These are phyloP conservation scores for Calamus simplicifolius DNA, from an alignment of 176 grass and related monocot species.

Conservation along the genomic window DNA sequence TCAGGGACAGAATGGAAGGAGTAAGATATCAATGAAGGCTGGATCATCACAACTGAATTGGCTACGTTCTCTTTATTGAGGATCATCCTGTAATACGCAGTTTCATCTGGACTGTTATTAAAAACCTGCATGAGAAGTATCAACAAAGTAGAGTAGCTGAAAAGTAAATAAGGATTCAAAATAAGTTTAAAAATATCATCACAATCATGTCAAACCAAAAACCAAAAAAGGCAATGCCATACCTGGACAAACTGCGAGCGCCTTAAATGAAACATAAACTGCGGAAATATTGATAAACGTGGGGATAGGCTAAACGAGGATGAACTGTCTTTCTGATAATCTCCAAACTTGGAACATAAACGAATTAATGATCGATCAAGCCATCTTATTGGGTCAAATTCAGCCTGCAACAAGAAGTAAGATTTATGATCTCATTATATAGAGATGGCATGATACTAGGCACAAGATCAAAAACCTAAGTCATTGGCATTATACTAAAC, in stretches of 20 bases:
- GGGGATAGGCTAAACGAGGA: conserved; percentile 89
- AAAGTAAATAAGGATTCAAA: too few species aligned
- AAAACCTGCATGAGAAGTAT: conserved; percentile 48
- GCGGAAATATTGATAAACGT: conserved; percentile 80
- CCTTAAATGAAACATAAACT: conserved; percentile 88
- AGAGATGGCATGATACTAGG: conserved; percentile 6
- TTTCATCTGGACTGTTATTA: conserved; percentile 82
- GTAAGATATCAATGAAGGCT: conserved; percentile 82
- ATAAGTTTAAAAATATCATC: too few species aligned
- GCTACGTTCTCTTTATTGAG: conserved; percentile 53
- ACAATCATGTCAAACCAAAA: neutral
- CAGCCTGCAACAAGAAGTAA: conserved; percentile 40
- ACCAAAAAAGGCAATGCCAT: conserved; percentile 8
- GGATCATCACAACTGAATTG: conserved; percentile 82
- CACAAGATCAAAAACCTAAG: too few species aligned
- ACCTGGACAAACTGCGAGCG: conserved; percentile 97
- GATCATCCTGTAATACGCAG: conserved; percentile 83
- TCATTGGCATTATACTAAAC: neutral
- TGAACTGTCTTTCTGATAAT: conserved; percentile 84
- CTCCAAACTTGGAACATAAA: conserved; percentile 86
- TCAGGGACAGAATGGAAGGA: conserved; percentile 57
- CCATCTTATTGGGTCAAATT: conserved; percentile 97
- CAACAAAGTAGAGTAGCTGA: too few species aligned
- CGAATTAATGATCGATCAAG: conserved; percentile 77
- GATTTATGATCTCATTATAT: conserved; percentile 16